Conservation (phyloP, 2,329 filamentous ascomycete genomes). For the Aspergillus quadrilineatus region DNA sequence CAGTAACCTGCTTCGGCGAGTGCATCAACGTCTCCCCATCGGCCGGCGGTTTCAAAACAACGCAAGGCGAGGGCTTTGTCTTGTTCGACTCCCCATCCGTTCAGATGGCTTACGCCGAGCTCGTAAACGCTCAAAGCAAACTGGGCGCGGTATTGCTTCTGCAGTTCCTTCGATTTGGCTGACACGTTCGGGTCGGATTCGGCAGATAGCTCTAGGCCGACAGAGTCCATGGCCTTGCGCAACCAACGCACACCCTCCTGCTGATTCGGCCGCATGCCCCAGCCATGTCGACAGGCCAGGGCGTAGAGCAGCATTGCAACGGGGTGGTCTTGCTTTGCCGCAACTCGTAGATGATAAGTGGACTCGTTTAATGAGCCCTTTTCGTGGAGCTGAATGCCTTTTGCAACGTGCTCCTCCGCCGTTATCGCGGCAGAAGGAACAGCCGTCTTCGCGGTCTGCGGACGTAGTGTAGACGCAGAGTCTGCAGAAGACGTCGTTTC, state of each 20-base stretch:
- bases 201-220: conserved; percentile 77
- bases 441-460: conserved; percentile 34
- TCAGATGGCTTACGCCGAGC: conserved; percentile 93
- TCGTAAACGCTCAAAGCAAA: conserved; percentile 96
- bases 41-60: conserved; percentile 94
- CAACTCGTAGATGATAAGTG: conserved; percentile 90
- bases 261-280: conserved; percentile 94
- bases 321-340: conserved; percentile 79
- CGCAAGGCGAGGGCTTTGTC: conserved; percentile 83
- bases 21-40: conserved; percentile 93
- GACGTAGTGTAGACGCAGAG: conserved; percentile 63
- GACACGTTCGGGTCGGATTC: conserved; percentile 55
- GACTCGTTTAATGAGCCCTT: conserved; percentile 86
- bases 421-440: conserved; percentile 31
- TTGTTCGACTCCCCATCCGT: conserved; percentile 95
- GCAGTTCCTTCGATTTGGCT: conserved; percentile 62
- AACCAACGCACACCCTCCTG: conserved; percentile 89
- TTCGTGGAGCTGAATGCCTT: conserved; percentile 88
- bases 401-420: conserved; percentile 81
- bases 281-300: conserved; percentile 90
- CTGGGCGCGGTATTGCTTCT: conserved; percentile 83
- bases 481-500: conserved; percentile 56
- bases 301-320: conserved; percentile 97
- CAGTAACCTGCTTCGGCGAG: conserved; percentile 93
- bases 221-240: conserved; percentile 82